Percentiles rank a stretch among this genome's conserved stretches.
These are phyloP conservation scores for Ramalina intermedia DNA, from an alignment of 495 filamentous ascomycete species.

Conservation along the genomic window DNA sequence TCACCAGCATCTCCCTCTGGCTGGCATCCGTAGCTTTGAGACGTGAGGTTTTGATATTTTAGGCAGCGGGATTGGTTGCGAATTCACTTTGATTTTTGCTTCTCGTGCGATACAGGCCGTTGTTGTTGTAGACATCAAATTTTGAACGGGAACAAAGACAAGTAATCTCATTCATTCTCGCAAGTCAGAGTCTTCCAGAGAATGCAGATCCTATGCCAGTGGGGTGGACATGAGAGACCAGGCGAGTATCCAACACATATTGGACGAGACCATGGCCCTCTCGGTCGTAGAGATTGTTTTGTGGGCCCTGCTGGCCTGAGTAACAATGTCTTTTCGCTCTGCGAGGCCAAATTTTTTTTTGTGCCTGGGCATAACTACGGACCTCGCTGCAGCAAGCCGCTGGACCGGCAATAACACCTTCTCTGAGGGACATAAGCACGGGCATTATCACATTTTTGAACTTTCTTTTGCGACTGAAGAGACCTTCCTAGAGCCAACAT, in stretches of 20 bases:
- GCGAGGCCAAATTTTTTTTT: too few species aligned
- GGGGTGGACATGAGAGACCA: too few species aligned
- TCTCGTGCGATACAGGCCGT: neutral
- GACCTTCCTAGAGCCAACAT: too few species aligned
- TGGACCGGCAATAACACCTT: neutral
- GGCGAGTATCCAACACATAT: neutral
- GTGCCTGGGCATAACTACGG: too few species aligned
- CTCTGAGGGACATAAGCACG: neutral
- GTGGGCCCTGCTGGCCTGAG: neutral
- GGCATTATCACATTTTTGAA: slow-evolving; percentile 4
- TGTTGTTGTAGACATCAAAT: neutral
- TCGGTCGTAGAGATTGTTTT: neutral
- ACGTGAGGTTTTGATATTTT: neutral
- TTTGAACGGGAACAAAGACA: neutral
- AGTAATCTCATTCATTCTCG: neutral
- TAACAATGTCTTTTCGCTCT: neutral
- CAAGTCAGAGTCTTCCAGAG: neutral
- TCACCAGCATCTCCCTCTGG: neutral
- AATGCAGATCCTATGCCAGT: neutral
- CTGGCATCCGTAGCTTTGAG: neutral
- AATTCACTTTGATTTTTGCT: neutral
- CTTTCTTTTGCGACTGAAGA: slow-evolving; percentile 6
- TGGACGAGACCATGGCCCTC: neutral
- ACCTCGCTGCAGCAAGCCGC: too few species aligned
- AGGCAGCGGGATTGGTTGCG: slow-evolving; percentile 1